Evolutionary conservation across 441 rosid genomes (phyloP).

Genomic region (Populus trichocarpa): DNA sequence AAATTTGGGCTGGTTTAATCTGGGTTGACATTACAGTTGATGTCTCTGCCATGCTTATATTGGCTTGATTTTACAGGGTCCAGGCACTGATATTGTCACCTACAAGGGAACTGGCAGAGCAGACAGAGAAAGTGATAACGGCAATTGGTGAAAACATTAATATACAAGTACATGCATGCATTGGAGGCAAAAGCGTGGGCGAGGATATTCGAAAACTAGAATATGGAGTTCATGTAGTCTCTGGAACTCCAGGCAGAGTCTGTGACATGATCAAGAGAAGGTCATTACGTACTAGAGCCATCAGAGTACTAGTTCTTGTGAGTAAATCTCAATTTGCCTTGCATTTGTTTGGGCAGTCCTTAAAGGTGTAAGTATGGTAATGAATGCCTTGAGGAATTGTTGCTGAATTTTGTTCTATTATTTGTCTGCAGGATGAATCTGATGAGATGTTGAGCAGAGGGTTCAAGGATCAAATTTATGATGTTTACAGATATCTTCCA

Average conservation of each 20-base stretch:
- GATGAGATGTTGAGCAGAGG: conserved; percentile 99
- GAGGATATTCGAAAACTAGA: conserved; percentile 95
- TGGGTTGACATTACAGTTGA: neutral
- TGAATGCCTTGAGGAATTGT: neutral
- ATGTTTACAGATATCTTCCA: conserved; percentile 93
- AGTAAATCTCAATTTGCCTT: conserved; percentile 13
- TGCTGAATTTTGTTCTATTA: neutral
- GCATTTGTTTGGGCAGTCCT: neutral
- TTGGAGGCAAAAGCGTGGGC: conserved; percentile 97
- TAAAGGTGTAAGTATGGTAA: neutral
- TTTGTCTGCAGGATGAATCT: conserved; percentile 48
- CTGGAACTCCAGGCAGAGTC: conserved; percentile 98
- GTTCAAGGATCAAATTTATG: conserved; percentile 96
- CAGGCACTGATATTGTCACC: conserved; percentile 93
- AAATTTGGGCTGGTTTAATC: neutral
- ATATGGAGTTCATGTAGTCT: conserved; percentile 88
- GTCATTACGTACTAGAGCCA: conserved; percentile 85
- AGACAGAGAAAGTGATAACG: conserved; percentile 77
- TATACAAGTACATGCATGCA: conserved; percentile 87
- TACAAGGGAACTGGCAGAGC: conserved; percentile 87
- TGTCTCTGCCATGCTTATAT: conserved; percentile 53
- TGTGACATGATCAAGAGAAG: conserved; percentile 99
- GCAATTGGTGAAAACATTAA: conserved; percentile 71
- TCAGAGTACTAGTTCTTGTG: conserved; percentile 62
- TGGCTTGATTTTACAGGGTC: conserved; percentile 62